Evolutionary conservation across 192 early-diverging fungal species (phyloP), one percentile per base, ranked within the genome.

Genomic region (Backusella liffmaniae): DNA sequence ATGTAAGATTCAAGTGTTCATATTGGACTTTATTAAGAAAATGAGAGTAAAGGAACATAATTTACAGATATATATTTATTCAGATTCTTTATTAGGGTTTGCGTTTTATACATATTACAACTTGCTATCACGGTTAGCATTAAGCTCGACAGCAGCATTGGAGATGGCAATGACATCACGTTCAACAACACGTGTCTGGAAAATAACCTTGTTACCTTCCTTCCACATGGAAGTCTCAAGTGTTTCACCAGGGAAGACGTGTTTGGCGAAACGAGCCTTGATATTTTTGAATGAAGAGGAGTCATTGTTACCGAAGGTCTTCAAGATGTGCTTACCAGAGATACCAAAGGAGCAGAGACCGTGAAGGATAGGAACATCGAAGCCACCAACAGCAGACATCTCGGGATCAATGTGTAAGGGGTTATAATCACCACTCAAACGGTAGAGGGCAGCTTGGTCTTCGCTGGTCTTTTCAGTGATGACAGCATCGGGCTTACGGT

Each of bases 191-290:
- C 94, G 92, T 56, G 95, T 94, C 82, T 95, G 92, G 92, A 98
- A 99, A 74, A 99, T 86, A 23, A 99, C 90, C 79, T 94, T 95
- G 84, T 87, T 89, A 10, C 92, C 91, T 76, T 95, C 92, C 76
- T 91, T 86, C 98, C 98, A 99, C 91, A 99, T 94, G 84, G 96
- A 92, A 15, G 98, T 99, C 84, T 97, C 94, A 36, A 99, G 88
- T 18, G 97, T 99, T 84, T 99, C 97, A 18, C 98, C 97, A 26
- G 98, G 98, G 85, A 94, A 90, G 75, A 99, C 96, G 23, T 92
- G 92, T 41, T 91, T 90, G 56, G 92, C 90, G 81, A 98, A 95
- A 44, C 96, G 90, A 16, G 88, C 96, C 91, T 99, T 99, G 86
- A 98, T 90, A 83, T 80, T 91, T 86, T 93, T 93, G 83, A 93